Evolutionary conservation across 306 rosid species (phyloP).

Genomic region (Elaeagnus macrophylla): DNA sequence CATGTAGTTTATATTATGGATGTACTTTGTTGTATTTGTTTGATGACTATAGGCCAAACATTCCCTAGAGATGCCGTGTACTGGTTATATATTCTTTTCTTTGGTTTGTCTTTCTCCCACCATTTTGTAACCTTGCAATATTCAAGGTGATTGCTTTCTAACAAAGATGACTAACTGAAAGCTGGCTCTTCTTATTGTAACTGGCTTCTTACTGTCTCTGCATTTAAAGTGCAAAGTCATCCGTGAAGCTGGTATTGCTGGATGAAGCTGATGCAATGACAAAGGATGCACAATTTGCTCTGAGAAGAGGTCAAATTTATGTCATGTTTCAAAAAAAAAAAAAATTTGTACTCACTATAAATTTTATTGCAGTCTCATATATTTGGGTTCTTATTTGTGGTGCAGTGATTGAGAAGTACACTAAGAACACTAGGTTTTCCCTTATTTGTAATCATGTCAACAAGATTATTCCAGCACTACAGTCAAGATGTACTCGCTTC

Average conservation of each 20-base stretch:
- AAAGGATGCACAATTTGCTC: constrained; percentile 92
- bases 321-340: neutral
- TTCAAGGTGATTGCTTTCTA: neutral
- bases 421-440: constrained; percentile 77
- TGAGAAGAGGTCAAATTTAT: constrained; percentile 65
- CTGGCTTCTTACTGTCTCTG: constrained; percentile 8
- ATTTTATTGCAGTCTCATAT: neutral
- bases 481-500: constrained; percentile 92
- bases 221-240: constrained; percentile 51
- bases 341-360: constrained; percentile 7
- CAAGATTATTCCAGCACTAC: constrained; percentile 92
- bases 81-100: neutral
- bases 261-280: constrained; percentile 99
- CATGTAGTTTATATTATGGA: neutral
- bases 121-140: neutral
- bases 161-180: no score
- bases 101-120: neutral
- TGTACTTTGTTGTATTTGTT: neutral
- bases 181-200: constrained; percentile 2
- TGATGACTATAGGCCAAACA: neutral
- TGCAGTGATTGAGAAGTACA: constrained; percentile 90
- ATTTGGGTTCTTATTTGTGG: constrained; percentile 14
- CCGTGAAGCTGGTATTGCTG: constrained; percentile 74
- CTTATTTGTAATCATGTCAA: constrained; percentile 92
- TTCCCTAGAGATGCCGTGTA: neutral